Base-by-base conservation (phyloP, 306 rosid species). In the Inga laurina region DNA sequence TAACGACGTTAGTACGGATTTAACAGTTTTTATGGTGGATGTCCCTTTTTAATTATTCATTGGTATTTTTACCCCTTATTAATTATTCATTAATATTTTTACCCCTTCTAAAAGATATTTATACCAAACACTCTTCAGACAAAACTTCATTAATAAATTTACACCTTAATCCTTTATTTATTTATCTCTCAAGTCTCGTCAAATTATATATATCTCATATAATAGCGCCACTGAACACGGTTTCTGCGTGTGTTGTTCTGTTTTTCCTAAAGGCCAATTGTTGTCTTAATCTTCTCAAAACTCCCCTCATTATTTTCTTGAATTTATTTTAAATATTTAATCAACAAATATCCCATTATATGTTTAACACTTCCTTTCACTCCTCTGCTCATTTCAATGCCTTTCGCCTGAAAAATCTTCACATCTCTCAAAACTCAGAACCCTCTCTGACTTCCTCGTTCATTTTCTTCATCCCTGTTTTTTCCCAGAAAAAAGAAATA, bases 171-270 rank as follows among this genome's bases (percentile, higher is more conserved):
- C 30, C 1, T 27, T 27, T 46, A 48, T 48, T 48, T 48, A 14
- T 14, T 49, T 3, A 13, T 14, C 1, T 14, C 18, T 51, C 4
- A 51, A 18, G 22, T 19, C 9, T 21, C 64, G n/a, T 57, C 10
- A 57, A 21, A 21, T 57, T n/a, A 54, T 19, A 56, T 56, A 7
- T 19, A 8, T 83, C 34, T 46, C 80, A 83, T 85, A 80, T 77
- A 84, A 72, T 87, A 39, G 79, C 10, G 81, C 8, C 67, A 65
- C 70, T 30, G 84, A 70, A 59, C 76, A 44, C 13, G 46, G 85
- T 77, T 72, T 84, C 80, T 77, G 79, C 65, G 30, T 70, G 77
- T 82, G 74, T 80, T 88, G 87, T 86, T 87, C 45, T 82, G 79
- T 80, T 78, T 78, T 79, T 79, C 71, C 18, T 19, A 82, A 66